Conservation (phyloP, 2,329 filamentous ascomycete genomes). For the Aureobasidium mangrovei region DNA sequence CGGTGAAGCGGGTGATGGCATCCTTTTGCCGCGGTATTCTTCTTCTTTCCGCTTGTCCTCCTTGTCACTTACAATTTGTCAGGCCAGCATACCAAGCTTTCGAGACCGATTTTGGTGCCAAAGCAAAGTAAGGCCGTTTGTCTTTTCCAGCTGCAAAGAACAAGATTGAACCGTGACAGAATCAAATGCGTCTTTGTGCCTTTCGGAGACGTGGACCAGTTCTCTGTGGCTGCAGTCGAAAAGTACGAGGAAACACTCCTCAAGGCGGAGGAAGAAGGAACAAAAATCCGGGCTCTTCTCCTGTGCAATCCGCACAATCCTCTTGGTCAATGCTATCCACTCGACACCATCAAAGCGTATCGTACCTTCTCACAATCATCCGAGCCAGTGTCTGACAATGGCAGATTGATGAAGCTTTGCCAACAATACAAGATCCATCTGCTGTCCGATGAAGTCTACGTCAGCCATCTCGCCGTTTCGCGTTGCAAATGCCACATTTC, state of each 20-base stretch:
- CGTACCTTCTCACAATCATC: background rate
- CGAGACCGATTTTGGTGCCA: conserved; percentile 38
- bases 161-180: conserved; percentile 11
- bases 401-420: conserved; percentile 23
- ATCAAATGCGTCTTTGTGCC: conserved; percentile 33
- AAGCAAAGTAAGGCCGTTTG: conserved; percentile 23
- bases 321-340: conserved; percentile 26
- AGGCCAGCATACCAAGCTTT: conserved; percentile 43
- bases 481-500: background rate
- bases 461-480: background rate
- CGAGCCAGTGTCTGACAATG: background rate
- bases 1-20: conserved; percentile 37
- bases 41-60: background rate
- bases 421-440: conserved; percentile 26
- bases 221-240: conserved; percentile 25
- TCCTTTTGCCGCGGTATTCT: conserved; percentile 25
- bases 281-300: conserved; percentile 33
- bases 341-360: conserved; percentile 18
- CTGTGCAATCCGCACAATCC: conserved; percentile 40
- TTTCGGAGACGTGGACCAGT: conserved; percentile 32
- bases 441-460: conserved; percentile 31
- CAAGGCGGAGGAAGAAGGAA: conserved; percentile 25
- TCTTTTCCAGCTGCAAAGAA: background rate
- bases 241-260: conserved; percentile 33
- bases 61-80: conserved; percentile 21